Percentiles rank a stretch among this genome's conserved stretches.
phyloP scores from a whole-genome alignment of 306 rosid genomes.

The Lupinus albus region DNA sequence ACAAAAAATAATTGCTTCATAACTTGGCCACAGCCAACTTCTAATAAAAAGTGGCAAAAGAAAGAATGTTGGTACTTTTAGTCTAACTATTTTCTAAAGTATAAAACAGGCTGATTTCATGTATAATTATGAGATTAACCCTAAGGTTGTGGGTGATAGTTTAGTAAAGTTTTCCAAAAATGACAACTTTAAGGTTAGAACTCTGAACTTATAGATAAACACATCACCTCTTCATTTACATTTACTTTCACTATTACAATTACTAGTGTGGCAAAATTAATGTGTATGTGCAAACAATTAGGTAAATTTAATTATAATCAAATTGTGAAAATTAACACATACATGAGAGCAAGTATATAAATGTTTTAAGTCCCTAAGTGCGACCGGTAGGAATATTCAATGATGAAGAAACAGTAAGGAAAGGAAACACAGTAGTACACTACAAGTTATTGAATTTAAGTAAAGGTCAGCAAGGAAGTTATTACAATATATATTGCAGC shows the following conservation, averaged over 20 bases:
- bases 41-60: neutral
- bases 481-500: neutral
- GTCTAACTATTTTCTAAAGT: neutral
- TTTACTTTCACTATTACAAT: too few relatives aligned
- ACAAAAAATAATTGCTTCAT: neutral
- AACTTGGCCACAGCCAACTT: neutral
- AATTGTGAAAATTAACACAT: too few relatives aligned
- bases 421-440: slow-evolving; percentile 31
- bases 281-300: neutral
- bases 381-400: slow-evolving; percentile 31
- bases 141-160: too few relatives aligned
- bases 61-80: neutral
- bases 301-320: too few relatives aligned
- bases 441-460: slow-evolving; percentile 38
- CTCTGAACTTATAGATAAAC: neutral
- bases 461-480: slow-evolving; percentile 12
- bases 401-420: slow-evolving; percentile 31
- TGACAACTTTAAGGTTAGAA: too few relatives aligned
- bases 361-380: slow-evolving; percentile 2
- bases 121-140: too few relatives aligned
- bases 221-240: neutral
- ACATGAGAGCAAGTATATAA: neutral
- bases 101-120: too few relatives aligned
- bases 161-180: too few relatives aligned
- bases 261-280: too few relatives aligned